Evolutionary conservation across 345 rosid species (phyloP).

Genomic region (Eutrema japonicum): DNA sequence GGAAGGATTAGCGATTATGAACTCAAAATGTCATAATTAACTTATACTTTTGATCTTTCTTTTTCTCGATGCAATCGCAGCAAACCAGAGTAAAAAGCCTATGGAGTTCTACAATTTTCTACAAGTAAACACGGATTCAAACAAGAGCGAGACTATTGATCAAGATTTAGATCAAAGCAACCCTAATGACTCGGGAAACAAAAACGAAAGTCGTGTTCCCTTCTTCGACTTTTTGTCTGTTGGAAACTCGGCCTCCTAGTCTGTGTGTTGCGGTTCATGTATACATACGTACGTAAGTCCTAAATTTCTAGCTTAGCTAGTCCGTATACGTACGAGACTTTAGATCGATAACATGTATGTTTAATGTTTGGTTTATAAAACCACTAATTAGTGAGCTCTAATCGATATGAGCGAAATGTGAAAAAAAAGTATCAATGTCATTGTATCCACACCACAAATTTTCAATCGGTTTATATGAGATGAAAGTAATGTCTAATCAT

Average conservation of each 20-base stretch:
- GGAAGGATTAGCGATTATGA: neutral
- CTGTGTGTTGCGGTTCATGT: conserved; percentile 6
- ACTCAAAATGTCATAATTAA: neutral
- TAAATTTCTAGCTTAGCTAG: conserved; percentile 31
- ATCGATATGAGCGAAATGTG: neutral
- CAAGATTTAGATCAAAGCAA: conserved; percentile 47
- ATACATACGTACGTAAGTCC: neutral
- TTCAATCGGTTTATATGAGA: neutral
- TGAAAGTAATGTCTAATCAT: neutral
- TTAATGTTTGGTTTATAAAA: conserved; percentile 29
- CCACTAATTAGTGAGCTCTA: conserved; percentile 27
- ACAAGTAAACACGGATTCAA: conserved; percentile 64
- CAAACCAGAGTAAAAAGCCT: conserved; percentile 23
- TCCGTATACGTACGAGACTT: conserved; percentile 35
- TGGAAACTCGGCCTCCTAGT: conserved; percentile 47
- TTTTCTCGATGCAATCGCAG: neutral
- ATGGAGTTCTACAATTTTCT: conserved; percentile 75
- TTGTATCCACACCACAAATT: neutral
- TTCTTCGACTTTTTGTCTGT: conserved; percentile 71
- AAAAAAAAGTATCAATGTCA: neutral
- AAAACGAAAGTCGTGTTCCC: conserved; percentile 36
- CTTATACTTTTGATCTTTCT: neutral
- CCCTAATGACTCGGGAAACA: conserved; percentile 22
- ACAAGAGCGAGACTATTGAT: conserved; percentile 60
- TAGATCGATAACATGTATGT: conserved; percentile 21